These are phyloP conservation scores for Geranium rotundifolium DNA, from an alignment of 345 rosid genomes.

Conservation along the genomic window DNA sequence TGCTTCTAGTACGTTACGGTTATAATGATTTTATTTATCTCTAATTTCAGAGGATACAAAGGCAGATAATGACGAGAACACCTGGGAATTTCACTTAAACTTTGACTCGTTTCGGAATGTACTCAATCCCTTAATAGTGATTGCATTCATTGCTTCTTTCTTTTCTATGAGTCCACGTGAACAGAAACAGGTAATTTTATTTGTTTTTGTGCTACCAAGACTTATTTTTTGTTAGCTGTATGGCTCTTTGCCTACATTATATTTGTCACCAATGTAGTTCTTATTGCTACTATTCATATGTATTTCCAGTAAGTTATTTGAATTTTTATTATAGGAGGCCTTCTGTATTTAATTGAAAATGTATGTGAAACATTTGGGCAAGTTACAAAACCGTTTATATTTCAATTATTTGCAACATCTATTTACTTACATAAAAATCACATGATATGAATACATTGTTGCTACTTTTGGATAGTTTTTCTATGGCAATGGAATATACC, in stretches of 20 bases:
- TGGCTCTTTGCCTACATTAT: neutral
- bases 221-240: neutral
- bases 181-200: conserved; percentile 48
- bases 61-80: conserved; percentile 36
- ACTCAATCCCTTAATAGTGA: conserved; percentile 40
- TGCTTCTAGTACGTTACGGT: neutral
- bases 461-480: too few relatives aligned
- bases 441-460: too few relatives aligned
- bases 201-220: neutral
- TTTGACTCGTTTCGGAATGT: conserved; percentile 30
- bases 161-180: conserved; percentile 38
- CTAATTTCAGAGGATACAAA: conserved; percentile 58
- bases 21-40: conserved; percentile 8
- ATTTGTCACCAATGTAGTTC: neutral
- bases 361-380: neutral
- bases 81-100: conserved; percentile 36
- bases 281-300: neutral
- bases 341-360: neutral
- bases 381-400: neutral
- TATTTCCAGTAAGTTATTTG: neutral
- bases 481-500: too few relatives aligned
- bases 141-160: conserved; percentile 38
- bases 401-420: too few relatives aligned
- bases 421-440: too few relatives aligned
- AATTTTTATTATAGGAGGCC: neutral